phyloP scores from a whole-genome alignment of 1,284 basidiomycete genomes.

The Cryptococcus deneoformans region DNA sequence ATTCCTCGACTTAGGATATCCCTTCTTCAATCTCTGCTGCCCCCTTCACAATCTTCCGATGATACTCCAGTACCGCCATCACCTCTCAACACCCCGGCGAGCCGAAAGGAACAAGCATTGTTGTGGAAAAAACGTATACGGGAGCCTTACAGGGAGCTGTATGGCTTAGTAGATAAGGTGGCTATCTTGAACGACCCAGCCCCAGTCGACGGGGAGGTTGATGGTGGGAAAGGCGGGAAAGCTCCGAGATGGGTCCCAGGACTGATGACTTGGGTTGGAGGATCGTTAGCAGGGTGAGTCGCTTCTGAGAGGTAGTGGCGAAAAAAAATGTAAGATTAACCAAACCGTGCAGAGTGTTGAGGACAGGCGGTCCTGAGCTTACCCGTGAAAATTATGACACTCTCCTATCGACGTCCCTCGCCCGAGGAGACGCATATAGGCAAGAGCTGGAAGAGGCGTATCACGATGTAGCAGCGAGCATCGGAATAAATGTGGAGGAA shows the following conservation, averaged over 20 bases:
- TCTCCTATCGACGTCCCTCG: slow-evolving; percentile 28
- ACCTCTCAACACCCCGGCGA: slow-evolving; percentile 17
- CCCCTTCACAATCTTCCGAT: slow-evolving; percentile 46
- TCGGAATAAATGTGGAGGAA: slow-evolving; percentile 44
- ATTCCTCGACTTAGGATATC: slow-evolving; percentile 78
- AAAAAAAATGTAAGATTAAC: no score
- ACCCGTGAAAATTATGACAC: slow-evolving; percentile 66
- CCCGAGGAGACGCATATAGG: slow-evolving; percentile 29
- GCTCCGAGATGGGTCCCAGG: slow-evolving; percentile 81
- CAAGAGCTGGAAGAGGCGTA: slow-evolving; percentile 51
- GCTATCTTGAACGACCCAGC: slow-evolving; percentile 78
- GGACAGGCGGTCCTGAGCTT: slow-evolving; percentile 78
- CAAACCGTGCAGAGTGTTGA: slow-evolving; percentile 58
- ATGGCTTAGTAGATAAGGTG: slow-evolving; percentile 65
- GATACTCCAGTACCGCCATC: slow-evolving; percentile 2
- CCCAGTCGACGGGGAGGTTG: slow-evolving; percentile 25
- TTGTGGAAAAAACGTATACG: slow-evolving; percentile 48
- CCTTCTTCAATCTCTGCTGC: slow-evolving; percentile 61
- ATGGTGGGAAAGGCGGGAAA: slow-evolving; percentile 64
- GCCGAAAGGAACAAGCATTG: slow-evolving; percentile 1
- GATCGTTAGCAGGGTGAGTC: slow-evolving; percentile 79
- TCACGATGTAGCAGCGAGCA: slow-evolving; percentile 23
- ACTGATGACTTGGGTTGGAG: slow-evolving; percentile 86
- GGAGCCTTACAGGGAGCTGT: slow-evolving; percentile 69
- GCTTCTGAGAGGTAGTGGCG: neutral